phyloP scores from a whole-genome alignment of 2,329 filamentous ascomycete genomes.

The Alternaria sp. region DNA sequence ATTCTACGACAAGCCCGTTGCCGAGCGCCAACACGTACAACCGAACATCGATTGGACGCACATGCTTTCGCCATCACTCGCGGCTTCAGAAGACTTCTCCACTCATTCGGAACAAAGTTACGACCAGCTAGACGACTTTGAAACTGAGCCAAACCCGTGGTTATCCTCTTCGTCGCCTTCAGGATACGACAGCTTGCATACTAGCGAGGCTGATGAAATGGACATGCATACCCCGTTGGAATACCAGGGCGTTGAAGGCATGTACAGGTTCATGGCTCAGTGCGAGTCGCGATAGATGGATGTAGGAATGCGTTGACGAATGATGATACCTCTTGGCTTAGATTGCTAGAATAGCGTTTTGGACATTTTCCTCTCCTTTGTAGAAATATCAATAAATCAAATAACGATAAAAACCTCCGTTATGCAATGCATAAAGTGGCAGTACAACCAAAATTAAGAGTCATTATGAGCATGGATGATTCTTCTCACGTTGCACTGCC shows the following conservation, averaged over 20 bases:
- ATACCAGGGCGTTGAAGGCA: conserved; percentile 69
- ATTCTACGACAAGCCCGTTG: conserved; percentile 53
- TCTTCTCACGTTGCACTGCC: too few species aligned
- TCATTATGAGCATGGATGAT: too few species aligned
- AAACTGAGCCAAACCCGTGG: conserved; percentile 59
- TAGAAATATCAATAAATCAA: conserved; percentile 13
- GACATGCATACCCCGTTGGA: conserved; percentile 55
- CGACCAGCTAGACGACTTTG: conserved; percentile 51
- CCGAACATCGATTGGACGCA: conserved; percentile 62
- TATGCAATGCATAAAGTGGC: too few species aligned
- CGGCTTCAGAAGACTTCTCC: conserved; percentile 46
- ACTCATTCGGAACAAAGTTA: conserved; percentile 46
- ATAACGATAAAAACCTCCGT: too few species aligned
- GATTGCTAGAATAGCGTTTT: conserved; percentile 28
- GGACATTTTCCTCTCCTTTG: conserved; percentile 28
- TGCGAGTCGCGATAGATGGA: conserved; percentile 56
- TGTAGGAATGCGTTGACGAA: conserved; percentile 9
- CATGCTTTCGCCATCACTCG: conserved; percentile 59
- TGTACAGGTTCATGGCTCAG: conserved; percentile 69
- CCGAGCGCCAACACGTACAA: conserved; percentile 38
- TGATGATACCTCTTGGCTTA: conserved; percentile 37
- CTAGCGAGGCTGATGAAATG: conserved; percentile 57
- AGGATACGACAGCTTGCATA: conserved; percentile 64
- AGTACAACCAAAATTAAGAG: too few species aligned
- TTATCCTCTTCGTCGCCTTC: conserved; percentile 54